phyloP scores from a whole-genome alignment of 441 rosid species.

The Pelargonium cotyledonis region DNA sequence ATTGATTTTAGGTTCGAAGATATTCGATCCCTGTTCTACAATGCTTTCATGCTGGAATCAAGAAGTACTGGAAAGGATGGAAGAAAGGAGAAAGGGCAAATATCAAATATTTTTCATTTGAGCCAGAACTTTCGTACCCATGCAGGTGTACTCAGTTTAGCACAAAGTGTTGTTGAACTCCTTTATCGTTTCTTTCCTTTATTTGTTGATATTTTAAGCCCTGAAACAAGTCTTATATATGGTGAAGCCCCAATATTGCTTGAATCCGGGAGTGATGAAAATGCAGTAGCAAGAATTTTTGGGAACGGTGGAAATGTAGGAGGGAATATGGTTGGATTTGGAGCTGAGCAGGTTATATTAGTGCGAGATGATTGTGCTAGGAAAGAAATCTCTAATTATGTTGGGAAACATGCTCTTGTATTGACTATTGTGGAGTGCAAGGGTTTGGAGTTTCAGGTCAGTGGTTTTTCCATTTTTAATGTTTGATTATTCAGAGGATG shows the following conservation, averaged over 20 bases:
- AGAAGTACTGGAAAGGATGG: slow-evolving; percentile 14
- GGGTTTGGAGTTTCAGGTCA: slow-evolving; percentile 59
- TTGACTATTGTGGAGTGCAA: slow-evolving; percentile 49
- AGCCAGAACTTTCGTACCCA: slow-evolving; percentile 58
- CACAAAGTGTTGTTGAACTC: slow-evolving; percentile 45
- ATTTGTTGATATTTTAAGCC: slow-evolving; percentile 32
- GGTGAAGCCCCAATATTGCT: slow-evolving; percentile 51
- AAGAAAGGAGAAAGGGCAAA: slow-evolving; percentile 32
- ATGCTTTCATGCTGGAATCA: slow-evolving; percentile 33
- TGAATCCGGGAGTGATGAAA: slow-evolving; percentile 28
- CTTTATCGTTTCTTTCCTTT: slow-evolving; percentile 39
- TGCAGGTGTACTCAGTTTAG: slow-evolving; percentile 46
- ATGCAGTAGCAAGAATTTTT: slow-evolving; percentile 34
- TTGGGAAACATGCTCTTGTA: slow-evolving; percentile 51
- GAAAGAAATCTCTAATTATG: slow-evolving; percentile 28
- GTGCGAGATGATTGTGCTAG: slow-evolving; percentile 41
- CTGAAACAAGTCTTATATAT: slow-evolving; percentile 34
- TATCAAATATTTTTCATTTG: slow-evolving; percentile 36
- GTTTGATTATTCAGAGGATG: neutral
- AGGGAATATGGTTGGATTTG: slow-evolving; percentile 36
- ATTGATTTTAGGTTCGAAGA: slow-evolving; percentile 34
- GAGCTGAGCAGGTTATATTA: slow-evolving; percentile 51
- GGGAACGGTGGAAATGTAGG: slow-evolving; percentile 22
- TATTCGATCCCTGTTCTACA: slow-evolving; percentile 28
- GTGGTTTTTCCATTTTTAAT: neutral